Evolutionary conservation across 2,329 filamentous ascomycete species (phyloP).

Genomic region (Ceratocystis colombiana): DNA sequence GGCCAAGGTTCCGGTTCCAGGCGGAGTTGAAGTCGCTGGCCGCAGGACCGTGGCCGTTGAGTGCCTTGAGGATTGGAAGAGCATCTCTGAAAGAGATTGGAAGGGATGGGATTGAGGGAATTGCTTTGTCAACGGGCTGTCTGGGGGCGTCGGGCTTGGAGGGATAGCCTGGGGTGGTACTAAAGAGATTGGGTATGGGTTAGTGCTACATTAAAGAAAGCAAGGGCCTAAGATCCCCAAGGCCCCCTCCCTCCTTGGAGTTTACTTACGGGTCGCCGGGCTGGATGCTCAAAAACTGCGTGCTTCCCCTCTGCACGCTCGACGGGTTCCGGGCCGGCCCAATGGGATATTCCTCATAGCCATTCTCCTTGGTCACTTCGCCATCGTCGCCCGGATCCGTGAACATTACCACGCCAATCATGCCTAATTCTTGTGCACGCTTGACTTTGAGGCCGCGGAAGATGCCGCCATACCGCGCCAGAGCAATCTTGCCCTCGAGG

Average conservation of each 20-base stretch:
- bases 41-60: slow-evolving; percentile 79
- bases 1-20: slow-evolving; percentile 61
- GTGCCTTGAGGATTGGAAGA: slow-evolving; percentile 72
- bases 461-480: slow-evolving; percentile 74
- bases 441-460: slow-evolving; percentile 91
- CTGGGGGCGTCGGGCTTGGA: slow-evolving; percentile 82
- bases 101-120: slow-evolving; percentile 77
- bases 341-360: slow-evolving; percentile 66
- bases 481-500: slow-evolving; percentile 73
- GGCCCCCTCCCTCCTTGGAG: too few relatives aligned
- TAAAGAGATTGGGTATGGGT: slow-evolving; percentile 26
- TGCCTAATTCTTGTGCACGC: slow-evolving; percentile 79
- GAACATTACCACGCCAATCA: slow-evolving; percentile 77
- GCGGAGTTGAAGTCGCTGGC: slow-evolving; percentile 60
- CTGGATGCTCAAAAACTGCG: slow-evolving; percentile 63
- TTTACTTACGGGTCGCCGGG: slow-evolving; percentile 55
- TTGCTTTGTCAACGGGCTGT: slow-evolving; percentile 56
- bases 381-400: slow-evolving; percentile 85
- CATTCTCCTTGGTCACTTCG: slow-evolving; percentile 68
- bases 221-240: too few relatives aligned
- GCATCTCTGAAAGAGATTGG: slow-evolving; percentile 85
- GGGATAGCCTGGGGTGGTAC: slow-evolving; percentile 83
- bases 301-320: slow-evolving; percentile 81
- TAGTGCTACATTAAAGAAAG: not conserved
- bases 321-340: slow-evolving; percentile 81